These are phyloP conservation scores for Trichoderma erinaceum DNA, from an alignment of 495 filamentous ascomycete genomes.

Conservation along the genomic window DNA sequence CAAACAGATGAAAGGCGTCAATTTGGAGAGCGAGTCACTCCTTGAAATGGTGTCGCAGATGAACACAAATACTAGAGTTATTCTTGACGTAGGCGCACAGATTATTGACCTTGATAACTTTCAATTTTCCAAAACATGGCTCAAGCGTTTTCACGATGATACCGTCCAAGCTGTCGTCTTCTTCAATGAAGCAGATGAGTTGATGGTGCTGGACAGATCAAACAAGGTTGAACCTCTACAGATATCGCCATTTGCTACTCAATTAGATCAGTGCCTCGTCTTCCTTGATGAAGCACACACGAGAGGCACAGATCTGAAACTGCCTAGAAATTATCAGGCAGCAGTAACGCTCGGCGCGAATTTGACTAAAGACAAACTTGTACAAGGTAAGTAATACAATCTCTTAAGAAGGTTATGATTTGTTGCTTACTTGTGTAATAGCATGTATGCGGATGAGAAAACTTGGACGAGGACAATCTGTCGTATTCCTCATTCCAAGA, in stretches of 20 bases:
- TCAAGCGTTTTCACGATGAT: constrained; percentile 27
- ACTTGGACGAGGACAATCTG: constrained; percentile 55
- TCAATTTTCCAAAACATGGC: constrained; percentile 46
- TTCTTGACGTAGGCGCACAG: constrained; percentile 71
- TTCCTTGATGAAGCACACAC: constrained; percentile 76
- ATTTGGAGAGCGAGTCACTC: not conserved
- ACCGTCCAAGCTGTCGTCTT: constrained; percentile 46
- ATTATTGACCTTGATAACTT: constrained; percentile 58
- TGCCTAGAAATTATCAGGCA: constrained; percentile 54
- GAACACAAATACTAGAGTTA: constrained; percentile 44
- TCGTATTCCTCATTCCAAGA: constrained; percentile 49
- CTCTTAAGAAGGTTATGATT: too few species aligned
- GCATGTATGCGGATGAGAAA: constrained; percentile 64
- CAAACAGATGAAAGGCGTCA: not conserved
- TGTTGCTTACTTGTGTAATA: constrained; percentile 21
- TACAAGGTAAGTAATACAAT: constrained; percentile 60
- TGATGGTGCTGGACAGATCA: constrained; percentile 38
- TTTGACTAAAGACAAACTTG: constrained; percentile 65
- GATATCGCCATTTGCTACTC: constrained; percentile 53
- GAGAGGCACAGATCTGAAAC: constrained; percentile 63
- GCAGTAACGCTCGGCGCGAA: constrained; percentile 63
- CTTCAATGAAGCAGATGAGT: constrained; percentile 45
- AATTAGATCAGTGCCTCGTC: constrained; percentile 58
- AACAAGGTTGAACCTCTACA: constrained; percentile 46
- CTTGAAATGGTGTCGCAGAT: constrained; percentile 39